Base-by-base conservation (phyloP, 257 asterid genomes). In the Solanum virginianum region DNA sequence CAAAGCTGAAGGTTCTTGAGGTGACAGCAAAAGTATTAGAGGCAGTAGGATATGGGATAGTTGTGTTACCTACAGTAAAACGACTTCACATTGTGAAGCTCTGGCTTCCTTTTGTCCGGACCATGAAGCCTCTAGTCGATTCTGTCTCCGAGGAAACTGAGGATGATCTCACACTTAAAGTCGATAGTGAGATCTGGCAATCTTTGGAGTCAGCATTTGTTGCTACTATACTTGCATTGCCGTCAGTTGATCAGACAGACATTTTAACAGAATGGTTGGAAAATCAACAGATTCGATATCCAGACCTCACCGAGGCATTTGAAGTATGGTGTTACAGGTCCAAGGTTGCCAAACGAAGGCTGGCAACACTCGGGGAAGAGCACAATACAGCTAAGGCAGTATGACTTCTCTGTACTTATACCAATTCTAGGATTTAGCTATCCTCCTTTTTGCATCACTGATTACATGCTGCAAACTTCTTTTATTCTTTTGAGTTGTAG, bases 261-360 rank as follows among this genome's bases (percentile, higher is more conserved):
- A 90, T 96, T 56, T 92, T 94, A 88, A 89, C 93, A 4, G 96
- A 92, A 86, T 96, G 98, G 98, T 87, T 94, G 56, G 90, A 88
- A 26, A 83, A 91, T 85, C 89, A 93, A 80, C 90, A 89, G 24
- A 82, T 93, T 80, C 88, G 72, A 53, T 96, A 94, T 88, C 99
- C 98, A 12, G 98, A 96, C 80, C 89, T 96, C 68, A 94, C 98
- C 0, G 98, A 95, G 91, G 98, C 97, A 15, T 93, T 96, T 87
- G 98, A 96, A 87, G 92, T 89, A 13, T 96, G 98, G 99, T 96
- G 99, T 87, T 93, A 91, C 82, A 85, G 98, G 88, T 95, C 99
- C 80, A 95, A 95, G 89, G 96, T 90, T 83, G 94, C 97, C 17
- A 92, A 85, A 87, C 85, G 94, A 80, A 95, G 97, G 91, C 88